Conservation (phyloP, 2,329 filamentous ascomycete genomes). For the Pseudogymnoascus sp. region DNA sequence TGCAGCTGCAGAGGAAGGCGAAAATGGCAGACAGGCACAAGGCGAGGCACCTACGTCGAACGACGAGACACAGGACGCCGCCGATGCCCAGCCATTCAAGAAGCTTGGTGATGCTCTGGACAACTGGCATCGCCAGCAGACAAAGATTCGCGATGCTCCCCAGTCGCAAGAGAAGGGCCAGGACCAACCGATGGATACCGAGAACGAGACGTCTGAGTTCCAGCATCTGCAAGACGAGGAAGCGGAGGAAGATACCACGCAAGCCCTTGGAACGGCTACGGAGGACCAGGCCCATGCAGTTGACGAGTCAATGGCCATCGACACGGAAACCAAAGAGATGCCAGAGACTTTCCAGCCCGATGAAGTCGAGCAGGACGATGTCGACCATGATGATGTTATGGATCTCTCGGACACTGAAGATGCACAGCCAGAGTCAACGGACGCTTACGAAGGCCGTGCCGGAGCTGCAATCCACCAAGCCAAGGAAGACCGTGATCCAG, state of each 20-base stretch:
- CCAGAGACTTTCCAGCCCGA: constrained; percentile 43
- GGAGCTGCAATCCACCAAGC: constrained; percentile 49
- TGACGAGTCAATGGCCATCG: constrained; percentile 82
- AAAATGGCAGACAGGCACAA: constrained; percentile 38
- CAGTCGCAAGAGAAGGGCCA: constrained; percentile 34
- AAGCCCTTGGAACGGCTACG: constrained; percentile 81
- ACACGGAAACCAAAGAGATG: constrained; percentile 55
- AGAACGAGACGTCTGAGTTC: constrained; percentile 78
- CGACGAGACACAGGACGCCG: constrained; percentile 33
- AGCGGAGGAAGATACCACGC: constrained; percentile 65
- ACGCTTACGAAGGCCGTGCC: constrained; percentile 47
- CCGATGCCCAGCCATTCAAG: constrained; percentile 69
- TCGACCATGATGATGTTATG: constrained; percentile 38
- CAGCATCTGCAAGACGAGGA: constrained; percentile 87
- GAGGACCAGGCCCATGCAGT: constrained; percentile 81
- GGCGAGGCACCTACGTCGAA: constrained; percentile 32
- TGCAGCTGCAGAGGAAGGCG: constrained; percentile 56
- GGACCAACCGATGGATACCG: constrained; percentile 26
- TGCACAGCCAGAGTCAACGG: constrained; percentile 36
- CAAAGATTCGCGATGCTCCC: constrained; percentile 60
- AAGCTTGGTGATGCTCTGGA: constrained; percentile 90
- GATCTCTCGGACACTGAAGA: constrained; percentile 33
- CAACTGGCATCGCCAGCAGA: constrained; percentile 83
- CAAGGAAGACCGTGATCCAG: constrained; percentile 38
- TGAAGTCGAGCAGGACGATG: constrained; percentile 38